Conservation (phyloP, 495 filamentous ascomycete species). For the Aspergillus cavernicola region DNA sequence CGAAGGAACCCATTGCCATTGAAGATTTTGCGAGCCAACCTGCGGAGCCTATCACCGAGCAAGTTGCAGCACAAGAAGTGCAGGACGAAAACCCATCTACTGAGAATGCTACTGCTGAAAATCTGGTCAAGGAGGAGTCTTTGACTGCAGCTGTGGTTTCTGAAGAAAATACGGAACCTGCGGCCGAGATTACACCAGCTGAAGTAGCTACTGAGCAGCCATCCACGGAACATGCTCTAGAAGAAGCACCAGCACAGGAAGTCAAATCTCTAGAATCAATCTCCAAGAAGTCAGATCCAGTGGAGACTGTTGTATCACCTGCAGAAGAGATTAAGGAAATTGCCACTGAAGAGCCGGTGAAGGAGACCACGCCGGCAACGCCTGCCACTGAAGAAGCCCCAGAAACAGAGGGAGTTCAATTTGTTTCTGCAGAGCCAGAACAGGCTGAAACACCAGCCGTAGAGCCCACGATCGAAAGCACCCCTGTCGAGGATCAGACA, state of each 20-base stretch:
- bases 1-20: not conserved
- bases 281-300: not conserved
- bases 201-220: constrained; percentile 9
- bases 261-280: constrained; percentile 14
- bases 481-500: not conserved
- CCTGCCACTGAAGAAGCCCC: not conserved
- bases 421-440: not conserved
- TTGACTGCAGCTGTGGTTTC: constrained; percentile 3
- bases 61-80: not conserved
- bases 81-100: constrained; percentile 9
- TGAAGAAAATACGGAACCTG: constrained; percentile 13
- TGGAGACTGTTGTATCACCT: not conserved
- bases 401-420: not conserved
- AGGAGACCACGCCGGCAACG: not conserved
- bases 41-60: not conserved
- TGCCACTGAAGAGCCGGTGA: not conserved
- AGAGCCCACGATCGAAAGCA: constrained; percentile 1
- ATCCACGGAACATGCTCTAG: constrained; percentile 3
- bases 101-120: constrained; percentile 6
- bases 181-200: constrained; percentile 11
- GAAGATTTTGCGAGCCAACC: not conserved
- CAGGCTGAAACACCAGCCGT: not conserved
- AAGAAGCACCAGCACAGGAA: too few relatives aligned
- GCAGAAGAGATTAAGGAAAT: not conserved
- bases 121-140: constrained; percentile 3